A percentile compares a stretch with the other conserved stretches of the same genome.
These are phyloP conservation scores for Flaveria linearis DNA, from an alignment of 129 eudicot species.

Conservation along the genomic window DNA sequence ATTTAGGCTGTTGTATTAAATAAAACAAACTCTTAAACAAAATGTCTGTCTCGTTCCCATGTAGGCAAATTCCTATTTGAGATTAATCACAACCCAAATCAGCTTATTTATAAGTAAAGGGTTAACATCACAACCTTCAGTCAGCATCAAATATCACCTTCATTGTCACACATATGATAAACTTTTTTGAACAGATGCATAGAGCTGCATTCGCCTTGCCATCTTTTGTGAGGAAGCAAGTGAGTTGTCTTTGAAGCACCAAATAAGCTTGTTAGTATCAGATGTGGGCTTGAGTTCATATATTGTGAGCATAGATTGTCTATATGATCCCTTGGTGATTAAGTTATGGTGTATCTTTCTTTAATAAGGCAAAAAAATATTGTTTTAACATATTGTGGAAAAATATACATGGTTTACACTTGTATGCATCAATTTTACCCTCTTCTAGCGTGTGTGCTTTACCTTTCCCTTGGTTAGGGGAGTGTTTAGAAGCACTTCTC, in stretches of 20 bases:
- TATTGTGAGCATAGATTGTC: not conserved
- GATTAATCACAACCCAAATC: not conserved
- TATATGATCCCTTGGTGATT: not conserved
- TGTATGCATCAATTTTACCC: not conserved
- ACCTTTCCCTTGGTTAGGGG: not conserved
- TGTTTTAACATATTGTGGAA: not conserved
- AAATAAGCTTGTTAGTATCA: not conserved
- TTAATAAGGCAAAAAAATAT: not conserved
- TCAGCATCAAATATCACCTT: not conserved
- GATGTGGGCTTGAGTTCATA: not conserved
- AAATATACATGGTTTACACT: constrained; percentile 1
- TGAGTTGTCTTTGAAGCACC: constrained; percentile 29
- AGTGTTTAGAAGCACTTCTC: too few species aligned
- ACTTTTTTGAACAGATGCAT: constrained; percentile 30
- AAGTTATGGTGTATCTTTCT: not conserved
- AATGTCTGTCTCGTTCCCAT: not conserved
- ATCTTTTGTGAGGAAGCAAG: constrained; percentile 39
- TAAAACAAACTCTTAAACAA: not conserved
- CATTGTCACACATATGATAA: not conserved
- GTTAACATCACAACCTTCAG: too few species aligned
- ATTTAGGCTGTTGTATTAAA: too few species aligned
- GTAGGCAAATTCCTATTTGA: not conserved
- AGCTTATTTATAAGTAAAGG: not conserved
- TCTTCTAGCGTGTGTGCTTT: not conserved
- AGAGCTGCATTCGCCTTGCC: constrained; percentile 43